Conservation (phyloP, 805 yeast genomes). For the Naumovozyma dairenensis region DNA sequence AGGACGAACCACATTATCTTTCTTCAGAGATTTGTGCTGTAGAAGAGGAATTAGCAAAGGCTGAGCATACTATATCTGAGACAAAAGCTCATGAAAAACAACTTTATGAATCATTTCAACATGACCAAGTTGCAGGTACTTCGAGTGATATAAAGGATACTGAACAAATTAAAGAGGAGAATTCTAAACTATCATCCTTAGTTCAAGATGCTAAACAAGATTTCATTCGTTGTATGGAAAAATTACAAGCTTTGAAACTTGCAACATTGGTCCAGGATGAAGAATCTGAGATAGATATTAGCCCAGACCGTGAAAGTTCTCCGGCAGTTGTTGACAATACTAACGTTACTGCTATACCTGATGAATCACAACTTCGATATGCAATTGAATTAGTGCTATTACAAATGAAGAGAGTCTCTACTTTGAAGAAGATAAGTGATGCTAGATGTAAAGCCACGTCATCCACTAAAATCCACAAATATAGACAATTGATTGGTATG, state of each 20-base stretch:
- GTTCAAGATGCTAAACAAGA: conserved; percentile 6
- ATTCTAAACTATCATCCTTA: no score
- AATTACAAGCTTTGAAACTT: conserved; percentile 52
- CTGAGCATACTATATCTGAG: background rate
- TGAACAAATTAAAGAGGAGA: no score
- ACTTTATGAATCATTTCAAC: no score
- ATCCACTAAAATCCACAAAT: conserved; percentile 58
- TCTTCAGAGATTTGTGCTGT: conserved; percentile 10
- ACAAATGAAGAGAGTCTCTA: conserved; percentile 40
- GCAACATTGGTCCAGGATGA: conserved; percentile 51
- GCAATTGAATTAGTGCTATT: conserved; percentile 39
- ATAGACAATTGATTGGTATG: conserved; percentile 71
- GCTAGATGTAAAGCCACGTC: conserved; percentile 36
- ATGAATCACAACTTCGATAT: conserved; percentile 16
- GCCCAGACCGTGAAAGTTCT: conserved; percentile 7
- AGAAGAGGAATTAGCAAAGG: conserved; percentile 3
- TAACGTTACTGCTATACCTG: no score
- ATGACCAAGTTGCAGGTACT: no score
- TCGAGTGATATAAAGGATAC: no score
- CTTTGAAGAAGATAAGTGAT: conserved; percentile 41
- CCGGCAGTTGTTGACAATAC: no score
- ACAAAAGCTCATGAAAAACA: background rate
- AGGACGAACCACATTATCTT: conserved; percentile 9
- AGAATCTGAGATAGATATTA: conserved; percentile 27
- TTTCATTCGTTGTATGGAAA: conserved; percentile 37